phyloP scores from a whole-genome alignment of 2,329 filamentous ascomycete genomes.

The Hypoxylon sp. region DNA sequence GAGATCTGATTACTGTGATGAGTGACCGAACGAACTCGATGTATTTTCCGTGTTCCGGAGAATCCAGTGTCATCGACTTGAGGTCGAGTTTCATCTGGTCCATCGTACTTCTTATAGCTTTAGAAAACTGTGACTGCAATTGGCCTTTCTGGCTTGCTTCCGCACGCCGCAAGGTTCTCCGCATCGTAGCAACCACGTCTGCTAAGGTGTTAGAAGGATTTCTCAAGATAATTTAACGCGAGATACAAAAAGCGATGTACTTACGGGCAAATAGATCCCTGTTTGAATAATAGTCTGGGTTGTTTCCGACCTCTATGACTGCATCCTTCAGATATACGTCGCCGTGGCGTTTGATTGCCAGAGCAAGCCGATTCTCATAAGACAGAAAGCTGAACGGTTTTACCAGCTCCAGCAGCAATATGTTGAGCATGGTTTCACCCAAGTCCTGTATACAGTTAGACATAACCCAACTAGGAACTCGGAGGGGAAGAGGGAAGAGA shows the following conservation, averaged over 20 bases:
- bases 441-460: conserved; percentile 47
- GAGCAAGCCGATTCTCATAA: conserved; percentile 60
- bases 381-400: conserved; percentile 56
- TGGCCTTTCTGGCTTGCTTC: conserved; percentile 47
- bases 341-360: conserved; percentile 53
- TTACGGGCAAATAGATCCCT: conserved; percentile 58
- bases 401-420: conserved; percentile 62
- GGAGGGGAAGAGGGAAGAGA: conserved; percentile 6
- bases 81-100: conserved; percentile 62
- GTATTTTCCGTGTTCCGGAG: conserved; percentile 54
- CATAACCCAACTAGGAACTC: neutral
- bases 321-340: conserved; percentile 55
- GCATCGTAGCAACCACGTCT: conserved; percentile 59
- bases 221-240: neutral
- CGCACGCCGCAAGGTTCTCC: conserved; percentile 54
- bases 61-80: conserved; percentile 46
- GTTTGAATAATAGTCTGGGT: conserved; percentile 59
- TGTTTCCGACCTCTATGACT: conserved; percentile 47
- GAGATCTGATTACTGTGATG: conserved; percentile 61
- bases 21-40: conserved; percentile 61
- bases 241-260: conserved; percentile 18
- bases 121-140: conserved; percentile 52
- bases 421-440: conserved; percentile 54
- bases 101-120: conserved; percentile 58
- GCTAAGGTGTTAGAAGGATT: conserved; percentile 22